These are phyloP conservation scores for Xylariaceae sp. DNA, from an alignment of 2,329 filamentous ascomycete species.

Conservation along the genomic window DNA sequence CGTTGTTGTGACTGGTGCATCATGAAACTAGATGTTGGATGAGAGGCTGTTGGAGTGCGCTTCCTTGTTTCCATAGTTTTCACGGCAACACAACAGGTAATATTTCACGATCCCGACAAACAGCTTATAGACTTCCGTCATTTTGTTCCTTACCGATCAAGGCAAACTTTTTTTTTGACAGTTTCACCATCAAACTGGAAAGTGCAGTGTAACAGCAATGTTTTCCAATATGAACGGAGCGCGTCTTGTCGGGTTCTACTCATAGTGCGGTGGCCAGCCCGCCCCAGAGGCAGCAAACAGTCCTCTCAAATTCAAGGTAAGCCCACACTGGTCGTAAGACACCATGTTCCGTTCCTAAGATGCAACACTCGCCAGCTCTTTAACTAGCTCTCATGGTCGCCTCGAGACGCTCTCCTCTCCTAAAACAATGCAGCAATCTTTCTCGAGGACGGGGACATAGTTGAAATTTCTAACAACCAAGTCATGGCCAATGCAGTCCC, in stretches of 20 bases:
- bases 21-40: no score
- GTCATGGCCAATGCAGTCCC: constrained; percentile 67
- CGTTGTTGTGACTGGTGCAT: no score
- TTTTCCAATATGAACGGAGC: no score
- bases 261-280: background rate
- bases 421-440: constrained; percentile 64
- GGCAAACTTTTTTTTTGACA: no score
- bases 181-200: no score
- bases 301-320: constrained; percentile 3
- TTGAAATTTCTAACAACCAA: constrained; percentile 37
- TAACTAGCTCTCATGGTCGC: constrained; percentile 63
- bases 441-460: constrained; percentile 60
- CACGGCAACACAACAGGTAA: no score
- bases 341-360: background rate
- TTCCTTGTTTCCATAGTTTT: no score
- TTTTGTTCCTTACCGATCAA: no score
- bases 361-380: background rate
- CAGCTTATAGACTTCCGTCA: no score
- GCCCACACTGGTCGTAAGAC: background rate
- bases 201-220: no score
- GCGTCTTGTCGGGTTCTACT: background rate
- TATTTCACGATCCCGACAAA: no score
- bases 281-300: background rate
- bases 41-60: no score
- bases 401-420: constrained; percentile 65